Percentiles rank a stretch among this genome's conserved stretches.
phyloP scores from a whole-genome alignment of 2,329 filamentous ascomycete genomes.

The Penicillium digitatum region DNA sequence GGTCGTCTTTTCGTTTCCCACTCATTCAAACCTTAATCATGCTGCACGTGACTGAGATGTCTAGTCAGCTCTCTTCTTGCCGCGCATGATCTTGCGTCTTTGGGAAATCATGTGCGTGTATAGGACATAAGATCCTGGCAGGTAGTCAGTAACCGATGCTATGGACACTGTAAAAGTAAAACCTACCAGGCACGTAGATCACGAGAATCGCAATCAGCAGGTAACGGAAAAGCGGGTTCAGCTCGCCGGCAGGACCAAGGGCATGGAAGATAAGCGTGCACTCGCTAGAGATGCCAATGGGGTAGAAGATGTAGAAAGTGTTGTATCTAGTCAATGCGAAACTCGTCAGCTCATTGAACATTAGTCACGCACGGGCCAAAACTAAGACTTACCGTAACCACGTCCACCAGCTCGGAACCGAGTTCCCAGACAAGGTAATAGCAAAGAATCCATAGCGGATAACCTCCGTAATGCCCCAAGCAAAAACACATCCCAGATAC shows the following conservation, averaged over 20 bases:
- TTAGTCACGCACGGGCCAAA: background rate
- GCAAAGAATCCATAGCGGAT: slow-evolving; percentile 92
- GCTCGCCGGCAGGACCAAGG: slow-evolving; percentile 55
- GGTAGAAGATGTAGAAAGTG: slow-evolving; percentile 89
- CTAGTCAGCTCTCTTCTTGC: slow-evolving; percentile 50
- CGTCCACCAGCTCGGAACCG: slow-evolving; percentile 62
- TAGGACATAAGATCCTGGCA: slow-evolving; percentile 68
- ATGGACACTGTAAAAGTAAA: background rate
- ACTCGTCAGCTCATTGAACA: background rate
- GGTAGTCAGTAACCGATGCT: slow-evolving; percentile 11
- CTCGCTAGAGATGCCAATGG: slow-evolving; percentile 85
- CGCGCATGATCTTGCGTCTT: slow-evolving; percentile 71
- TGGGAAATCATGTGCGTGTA: slow-evolving; percentile 96
- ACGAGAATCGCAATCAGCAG: slow-evolving; percentile 62
- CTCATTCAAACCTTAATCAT: too few relatives aligned
- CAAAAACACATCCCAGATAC: slow-evolving; percentile 57
- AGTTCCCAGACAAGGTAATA: slow-evolving; percentile 54
- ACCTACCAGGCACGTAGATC: slow-evolving; percentile 74
- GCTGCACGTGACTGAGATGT: background rate
- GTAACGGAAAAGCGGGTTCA: slow-evolving; percentile 53
- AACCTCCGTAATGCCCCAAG: slow-evolving; percentile 88
- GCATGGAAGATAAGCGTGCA: slow-evolving; percentile 72
- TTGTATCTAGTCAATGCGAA: slow-evolving; percentile 56
- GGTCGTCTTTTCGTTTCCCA: background rate
- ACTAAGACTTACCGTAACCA: slow-evolving; percentile 51